A percentile compares a stretch with the other conserved stretches of the same genome.
Conservation (phyloP, 768 basidiomycete species). For the Tephrocybe sp. region DNA sequence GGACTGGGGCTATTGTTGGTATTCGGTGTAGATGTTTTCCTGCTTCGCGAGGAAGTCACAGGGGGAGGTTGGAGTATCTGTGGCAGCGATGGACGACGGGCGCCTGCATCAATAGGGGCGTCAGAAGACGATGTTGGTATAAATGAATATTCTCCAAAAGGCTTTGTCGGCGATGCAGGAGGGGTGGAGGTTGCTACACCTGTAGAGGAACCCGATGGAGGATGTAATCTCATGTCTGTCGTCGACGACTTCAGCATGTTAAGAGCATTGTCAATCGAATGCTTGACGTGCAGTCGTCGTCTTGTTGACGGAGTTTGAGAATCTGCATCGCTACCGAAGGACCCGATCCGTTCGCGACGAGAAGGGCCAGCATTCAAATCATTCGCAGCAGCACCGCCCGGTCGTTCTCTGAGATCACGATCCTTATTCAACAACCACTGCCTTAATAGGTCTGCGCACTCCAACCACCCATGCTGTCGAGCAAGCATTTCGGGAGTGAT, state of each 20-base stretch:
- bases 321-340: constrained; percentile 26
- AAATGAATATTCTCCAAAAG: constrained; percentile 48
- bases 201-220: constrained; percentile 13
- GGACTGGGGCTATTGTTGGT: constrained; percentile 28
- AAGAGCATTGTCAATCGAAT: constrained; percentile 74
- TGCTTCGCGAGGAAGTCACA: constrained; percentile 25
- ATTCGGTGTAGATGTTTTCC: constrained; percentile 34
- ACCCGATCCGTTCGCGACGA: constrained; percentile 20
- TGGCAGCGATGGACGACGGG: constrained; percentile 71
- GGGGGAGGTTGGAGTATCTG: constrained; percentile 42
- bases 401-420: constrained; percentile 56
- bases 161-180: constrained; percentile 37
- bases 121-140: constrained; percentile 31
- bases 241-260: constrained; percentile 43
- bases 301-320: constrained; percentile 29
- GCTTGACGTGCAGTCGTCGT: constrained; percentile 66
- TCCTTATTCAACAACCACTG: constrained; percentile 66
- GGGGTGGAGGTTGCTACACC: constrained; percentile 29
- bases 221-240: constrained; percentile 26
- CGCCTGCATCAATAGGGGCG: constrained; percentile 31
- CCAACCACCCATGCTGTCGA: constrained; percentile 72
- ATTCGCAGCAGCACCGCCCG: constrained; percentile 26
- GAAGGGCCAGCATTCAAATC: constrained; percentile 14
- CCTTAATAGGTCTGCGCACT: constrained; percentile 72
- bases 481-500: constrained; percentile 85